A percentile compares a stretch with the other conserved stretches of the same genome.
phyloP scores from a whole-genome alignment of 106 monocot genomes.

The Allium cepa region DNA sequence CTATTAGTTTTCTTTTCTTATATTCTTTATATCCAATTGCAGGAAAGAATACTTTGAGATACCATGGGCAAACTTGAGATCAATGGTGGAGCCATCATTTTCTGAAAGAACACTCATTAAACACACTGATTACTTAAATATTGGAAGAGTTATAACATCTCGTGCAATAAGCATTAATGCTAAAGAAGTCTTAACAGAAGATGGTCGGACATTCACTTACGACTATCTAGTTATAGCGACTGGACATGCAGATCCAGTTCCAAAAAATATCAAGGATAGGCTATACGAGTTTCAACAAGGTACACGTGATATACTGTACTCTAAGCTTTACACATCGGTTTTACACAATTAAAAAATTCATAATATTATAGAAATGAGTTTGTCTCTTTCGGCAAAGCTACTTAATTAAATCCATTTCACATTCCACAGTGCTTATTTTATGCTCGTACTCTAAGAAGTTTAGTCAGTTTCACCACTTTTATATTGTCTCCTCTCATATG shows the following conservation, averaged over 20 bases:
- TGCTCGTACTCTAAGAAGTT: no score
- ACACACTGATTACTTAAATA: conserved; percentile 27
- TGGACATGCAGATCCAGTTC: conserved; percentile 11
- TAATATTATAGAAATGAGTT: no score
- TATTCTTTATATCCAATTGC: neutral
- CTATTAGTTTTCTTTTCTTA: neutral
- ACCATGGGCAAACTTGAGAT: conserved; percentile 51
- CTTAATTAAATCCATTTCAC: no score
- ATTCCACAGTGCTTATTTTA: no score
- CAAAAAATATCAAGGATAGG: conserved; percentile 15
- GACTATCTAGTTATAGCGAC: conserved; percentile 41
- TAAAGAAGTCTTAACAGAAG: conserved; percentile 19
- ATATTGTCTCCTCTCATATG: neutral
- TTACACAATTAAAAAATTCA: no score
- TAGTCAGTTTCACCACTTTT: neutral
- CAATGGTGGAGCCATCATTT: conserved; percentile 36
- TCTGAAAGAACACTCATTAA: conserved; percentile 33
- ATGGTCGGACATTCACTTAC: conserved; percentile 16
- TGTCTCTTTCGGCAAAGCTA: no score
- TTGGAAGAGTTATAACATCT: conserved; percentile 23
- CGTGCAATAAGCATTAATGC: conserved; percentile 17
- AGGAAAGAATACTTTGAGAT: conserved; percentile 82
- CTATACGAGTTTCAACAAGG: conserved; percentile 34
- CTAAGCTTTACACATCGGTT: no score
- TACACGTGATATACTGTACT: neutral